A percentile compares a stretch with the other conserved stretches of the same genome.
These are phyloP conservation scores for Penicillium silybi DNA, from an alignment of 495 filamentous ascomycete species.

Conservation along the genomic window DNA sequence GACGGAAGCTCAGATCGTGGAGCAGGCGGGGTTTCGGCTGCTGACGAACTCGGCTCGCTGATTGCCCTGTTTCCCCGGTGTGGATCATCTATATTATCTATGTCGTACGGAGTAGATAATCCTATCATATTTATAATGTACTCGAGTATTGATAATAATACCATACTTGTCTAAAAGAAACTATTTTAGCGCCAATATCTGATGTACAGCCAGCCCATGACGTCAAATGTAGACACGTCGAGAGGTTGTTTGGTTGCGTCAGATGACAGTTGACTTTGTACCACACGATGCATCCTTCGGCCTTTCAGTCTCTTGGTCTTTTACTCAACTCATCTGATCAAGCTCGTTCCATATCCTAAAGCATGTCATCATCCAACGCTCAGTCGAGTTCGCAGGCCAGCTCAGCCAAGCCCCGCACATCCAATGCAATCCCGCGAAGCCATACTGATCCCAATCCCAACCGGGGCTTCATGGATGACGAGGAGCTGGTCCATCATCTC, in stretches of 20 bases:
- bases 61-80: slow-evolving; percentile 1
- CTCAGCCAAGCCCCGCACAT: neutral
- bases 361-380: slow-evolving; percentile 1
- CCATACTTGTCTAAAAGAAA: neutral
- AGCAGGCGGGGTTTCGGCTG: slow-evolving; percentile 19
- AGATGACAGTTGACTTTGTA: neutral
- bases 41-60: slow-evolving; percentile 10
- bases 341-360: neutral
- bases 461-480: slow-evolving; percentile 5
- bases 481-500: slow-evolving; percentile 30
- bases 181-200: neutral
- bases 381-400: neutral
- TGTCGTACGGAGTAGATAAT: neutral
- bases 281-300: neutral
- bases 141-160: neutral
- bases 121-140: neutral
- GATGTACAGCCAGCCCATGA: neutral
- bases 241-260: neutral
- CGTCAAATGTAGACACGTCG: neutral
- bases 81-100: neutral
- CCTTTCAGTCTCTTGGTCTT: too few relatives aligned
- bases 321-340: neutral
- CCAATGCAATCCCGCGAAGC: neutral
- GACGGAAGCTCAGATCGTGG: slow-evolving; percentile 8
- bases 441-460: slow-evolving; percentile 4